Conservation (phyloP, 2,329 filamentous ascomycete species). For the Harringtonia aguacate region DNA sequence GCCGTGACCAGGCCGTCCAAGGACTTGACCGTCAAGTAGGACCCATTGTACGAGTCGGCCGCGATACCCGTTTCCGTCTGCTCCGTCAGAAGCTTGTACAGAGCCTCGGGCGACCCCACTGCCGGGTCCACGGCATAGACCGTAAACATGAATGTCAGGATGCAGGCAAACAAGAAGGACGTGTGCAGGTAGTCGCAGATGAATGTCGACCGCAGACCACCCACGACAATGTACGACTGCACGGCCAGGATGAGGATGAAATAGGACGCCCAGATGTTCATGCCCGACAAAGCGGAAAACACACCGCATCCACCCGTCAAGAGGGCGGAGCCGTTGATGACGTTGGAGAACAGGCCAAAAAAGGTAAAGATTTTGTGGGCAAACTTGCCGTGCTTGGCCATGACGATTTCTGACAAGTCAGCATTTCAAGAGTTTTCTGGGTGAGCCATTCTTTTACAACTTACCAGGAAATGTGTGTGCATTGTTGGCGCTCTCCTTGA, state of each 20-base stretch:
- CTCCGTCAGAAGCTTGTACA: conserved; percentile 25
- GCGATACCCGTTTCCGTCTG: conserved; percentile 21
- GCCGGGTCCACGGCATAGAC: too few relatives aligned
- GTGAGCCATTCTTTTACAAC: too few relatives aligned
- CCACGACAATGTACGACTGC: conserved; percentile 63
- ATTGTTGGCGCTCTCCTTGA: too few relatives aligned
- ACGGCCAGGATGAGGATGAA: conserved; percentile 74
- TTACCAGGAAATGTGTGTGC: too few relatives aligned
- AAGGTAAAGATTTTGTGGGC: too few relatives aligned
- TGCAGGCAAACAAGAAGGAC: neutral
- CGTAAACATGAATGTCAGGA: neutral
- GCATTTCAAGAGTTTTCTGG: too few relatives aligned
- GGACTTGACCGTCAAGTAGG: conserved; percentile 25
- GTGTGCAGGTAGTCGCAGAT: conserved; percentile 80
- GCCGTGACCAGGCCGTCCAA: conserved; percentile 27
- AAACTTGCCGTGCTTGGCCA: too few relatives aligned
- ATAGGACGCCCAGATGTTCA: conserved; percentile 68
- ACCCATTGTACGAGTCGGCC: conserved; percentile 22
- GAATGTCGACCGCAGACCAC: conserved; percentile 78
- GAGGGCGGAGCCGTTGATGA: too few relatives aligned
- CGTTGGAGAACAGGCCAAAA: too few relatives aligned
- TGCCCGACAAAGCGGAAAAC: conserved; percentile 57
- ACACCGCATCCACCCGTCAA: too few relatives aligned
- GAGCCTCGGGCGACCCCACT: too few relatives aligned
- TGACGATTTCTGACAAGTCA: too few relatives aligned